Conservation (phyloP, 768 basidiomycete species). For the Tulasnella sp. region DNA sequence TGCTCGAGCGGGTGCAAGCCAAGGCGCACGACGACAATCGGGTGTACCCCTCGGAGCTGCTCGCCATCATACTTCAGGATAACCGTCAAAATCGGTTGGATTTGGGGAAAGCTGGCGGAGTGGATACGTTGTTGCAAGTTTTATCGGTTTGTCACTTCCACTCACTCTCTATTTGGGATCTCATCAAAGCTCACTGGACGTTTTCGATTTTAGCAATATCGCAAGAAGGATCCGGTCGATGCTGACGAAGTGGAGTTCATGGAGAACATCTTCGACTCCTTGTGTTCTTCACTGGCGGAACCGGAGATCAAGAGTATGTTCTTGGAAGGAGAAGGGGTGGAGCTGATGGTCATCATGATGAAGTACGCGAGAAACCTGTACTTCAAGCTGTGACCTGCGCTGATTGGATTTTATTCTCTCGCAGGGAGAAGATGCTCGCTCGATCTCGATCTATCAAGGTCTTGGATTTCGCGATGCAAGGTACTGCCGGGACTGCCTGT, state of each 20-base stretch:
- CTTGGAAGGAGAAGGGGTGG: constrained; percentile 83
- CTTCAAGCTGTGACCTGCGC: neutral
- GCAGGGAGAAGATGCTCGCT: constrained; percentile 71
- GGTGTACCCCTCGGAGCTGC: constrained; percentile 82
- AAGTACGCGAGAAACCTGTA: constrained; percentile 38
- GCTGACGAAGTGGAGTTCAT: constrained; percentile 93
- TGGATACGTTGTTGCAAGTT: constrained; percentile 63
- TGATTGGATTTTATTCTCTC: neutral
- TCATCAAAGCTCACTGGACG: neutral
- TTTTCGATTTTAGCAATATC: constrained; percentile 54
- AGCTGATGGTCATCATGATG: constrained; percentile 98
- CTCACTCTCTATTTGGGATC: constrained; percentile 15
- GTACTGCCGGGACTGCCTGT: constrained; percentile 48
- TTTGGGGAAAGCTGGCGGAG: constrained; percentile 61
- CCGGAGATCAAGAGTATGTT: constrained; percentile 69
- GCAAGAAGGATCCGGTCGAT: constrained; percentile 70
- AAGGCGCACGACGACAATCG: constrained; percentile 82
- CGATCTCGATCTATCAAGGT: constrained; percentile 80
- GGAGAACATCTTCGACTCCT: constrained; percentile 88
- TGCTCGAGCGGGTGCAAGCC: constrained; percentile 60
- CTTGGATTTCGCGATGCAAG: constrained; percentile 83
- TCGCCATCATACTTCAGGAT: constrained; percentile 82
- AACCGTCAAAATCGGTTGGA: constrained; percentile 55
- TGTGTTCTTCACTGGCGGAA: constrained; percentile 80
- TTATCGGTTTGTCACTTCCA: constrained; percentile 51